Evolutionary conservation across 495 filamentous ascomycete species (phyloP).

Genomic region (Podospora comata): DNA sequence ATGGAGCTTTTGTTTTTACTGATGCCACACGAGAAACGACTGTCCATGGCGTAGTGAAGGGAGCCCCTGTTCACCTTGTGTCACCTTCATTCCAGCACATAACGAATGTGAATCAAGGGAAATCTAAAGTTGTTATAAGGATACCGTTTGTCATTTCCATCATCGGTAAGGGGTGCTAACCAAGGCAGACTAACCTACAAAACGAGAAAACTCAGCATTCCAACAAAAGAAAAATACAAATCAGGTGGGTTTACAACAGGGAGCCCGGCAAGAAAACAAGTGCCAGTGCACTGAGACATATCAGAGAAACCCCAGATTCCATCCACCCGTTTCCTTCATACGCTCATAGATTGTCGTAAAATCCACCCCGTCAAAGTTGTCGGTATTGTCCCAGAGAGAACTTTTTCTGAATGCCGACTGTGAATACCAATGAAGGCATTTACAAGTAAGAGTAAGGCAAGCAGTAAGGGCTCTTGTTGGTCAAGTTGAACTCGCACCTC

Average conservation of each 20-base stretch:
- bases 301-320: neutral
- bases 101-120: neutral
- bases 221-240: neutral
- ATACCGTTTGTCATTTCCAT: neutral
- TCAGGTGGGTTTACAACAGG: neutral
- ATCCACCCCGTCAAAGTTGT: neutral
- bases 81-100: neutral
- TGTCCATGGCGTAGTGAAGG: too few species aligned
- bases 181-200: neutral
- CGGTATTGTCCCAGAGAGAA: neutral
- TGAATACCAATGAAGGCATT: neutral
- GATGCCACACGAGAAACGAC: too few species aligned
- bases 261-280: neutral
- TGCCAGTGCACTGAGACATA: neutral
- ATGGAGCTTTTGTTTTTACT: too few species aligned
- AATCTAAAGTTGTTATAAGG: neutral
- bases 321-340: neutral
- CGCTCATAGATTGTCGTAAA: neutral
- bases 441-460: constrained; percentile 13
- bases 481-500: constrained; percentile 24
- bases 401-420: neutral
- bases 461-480: constrained; percentile 34
- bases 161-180: neutral
- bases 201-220: neutral
- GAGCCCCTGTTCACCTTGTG: too few species aligned